These are phyloP conservation scores for Penicillium cosmopolitanum DNA, from an alignment of 495 filamentous ascomycete species.

Conservation along the genomic window DNA sequence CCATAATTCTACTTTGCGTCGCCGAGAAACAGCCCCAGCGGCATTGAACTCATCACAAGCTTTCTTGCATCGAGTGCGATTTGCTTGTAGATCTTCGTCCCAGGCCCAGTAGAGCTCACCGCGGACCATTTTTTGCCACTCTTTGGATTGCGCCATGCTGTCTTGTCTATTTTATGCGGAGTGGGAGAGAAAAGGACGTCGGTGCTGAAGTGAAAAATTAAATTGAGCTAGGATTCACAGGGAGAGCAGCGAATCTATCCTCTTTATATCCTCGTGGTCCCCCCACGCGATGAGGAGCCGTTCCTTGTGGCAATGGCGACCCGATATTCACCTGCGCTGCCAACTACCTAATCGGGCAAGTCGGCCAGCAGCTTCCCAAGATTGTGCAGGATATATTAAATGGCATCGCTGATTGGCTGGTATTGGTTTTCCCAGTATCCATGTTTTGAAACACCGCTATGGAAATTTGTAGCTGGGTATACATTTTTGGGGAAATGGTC, in stretches of 20 bases:
- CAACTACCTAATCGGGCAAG: neutral
- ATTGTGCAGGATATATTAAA: neutral
- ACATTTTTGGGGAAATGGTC: too few species aligned
- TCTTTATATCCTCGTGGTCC: too few species aligned
- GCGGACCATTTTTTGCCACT: constrained; percentile 42
- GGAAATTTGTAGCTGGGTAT: too few species aligned
- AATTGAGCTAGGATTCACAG: neutral
- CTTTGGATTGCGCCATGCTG: constrained; percentile 36
- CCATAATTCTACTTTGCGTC: constrained; percentile 66
- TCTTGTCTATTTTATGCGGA: neutral
- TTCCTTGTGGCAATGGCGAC: too few species aligned
- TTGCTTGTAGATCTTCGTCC: constrained; percentile 55
- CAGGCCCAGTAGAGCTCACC: constrained; percentile 53
- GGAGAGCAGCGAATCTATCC: too few species aligned
- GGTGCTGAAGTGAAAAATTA: too few species aligned
- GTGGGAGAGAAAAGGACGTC: neutral
- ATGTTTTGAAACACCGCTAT: too few species aligned
- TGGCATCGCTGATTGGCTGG: neutral
- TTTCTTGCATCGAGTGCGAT: constrained; percentile 58
- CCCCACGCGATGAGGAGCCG: too few species aligned
- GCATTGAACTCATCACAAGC: constrained; percentile 66
- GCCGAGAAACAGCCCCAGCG: constrained; percentile 52
- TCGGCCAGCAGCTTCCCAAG: neutral
- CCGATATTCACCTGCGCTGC: neutral
- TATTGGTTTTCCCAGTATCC: neutral